Conservation (phyloP, 1,284 basidiomycete genomes). For the Irpex lacteus region DNA sequence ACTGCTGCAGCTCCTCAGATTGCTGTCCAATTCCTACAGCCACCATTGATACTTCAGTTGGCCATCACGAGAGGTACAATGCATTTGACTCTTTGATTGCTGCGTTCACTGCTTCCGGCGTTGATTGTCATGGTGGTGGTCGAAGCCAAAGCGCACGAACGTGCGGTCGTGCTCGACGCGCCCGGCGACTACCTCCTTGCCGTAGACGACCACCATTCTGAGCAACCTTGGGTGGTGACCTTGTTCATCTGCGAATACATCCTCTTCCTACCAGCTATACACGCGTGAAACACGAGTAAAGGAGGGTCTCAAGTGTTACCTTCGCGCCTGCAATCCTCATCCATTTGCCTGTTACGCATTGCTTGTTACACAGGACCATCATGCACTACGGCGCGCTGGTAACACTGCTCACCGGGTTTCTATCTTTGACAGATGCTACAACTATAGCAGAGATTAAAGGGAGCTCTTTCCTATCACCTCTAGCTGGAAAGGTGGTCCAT, state of each 20-base stretch:
- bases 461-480: slow-evolving; percentile 45
- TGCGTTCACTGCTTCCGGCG: neutral
- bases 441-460: slow-evolving; percentile 54
- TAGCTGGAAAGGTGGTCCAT: slow-evolving; percentile 43
- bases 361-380: neutral
- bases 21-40: neutral
- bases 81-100: neutral
- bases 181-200: neutral
- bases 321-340: neutral
- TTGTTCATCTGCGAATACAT: neutral
- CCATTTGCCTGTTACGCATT: neutral
- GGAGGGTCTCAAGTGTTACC: neutral
- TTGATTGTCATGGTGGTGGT: neutral
- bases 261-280: neutral
- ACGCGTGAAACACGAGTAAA: neutral
- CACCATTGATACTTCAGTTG: too few relatives aligned
- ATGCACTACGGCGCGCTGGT: neutral
- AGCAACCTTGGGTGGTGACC: neutral
- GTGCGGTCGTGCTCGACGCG: too few relatives aligned
- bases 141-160: neutral
- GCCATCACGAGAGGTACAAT: neutral
- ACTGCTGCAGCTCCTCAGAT: neutral
- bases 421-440: neutral
- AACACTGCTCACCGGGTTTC: neutral
- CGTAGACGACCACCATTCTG: neutral